phyloP scores from a whole-genome alignment of 1,284 basidiomycete genomes.

The Polyporus tsugae region DNA sequence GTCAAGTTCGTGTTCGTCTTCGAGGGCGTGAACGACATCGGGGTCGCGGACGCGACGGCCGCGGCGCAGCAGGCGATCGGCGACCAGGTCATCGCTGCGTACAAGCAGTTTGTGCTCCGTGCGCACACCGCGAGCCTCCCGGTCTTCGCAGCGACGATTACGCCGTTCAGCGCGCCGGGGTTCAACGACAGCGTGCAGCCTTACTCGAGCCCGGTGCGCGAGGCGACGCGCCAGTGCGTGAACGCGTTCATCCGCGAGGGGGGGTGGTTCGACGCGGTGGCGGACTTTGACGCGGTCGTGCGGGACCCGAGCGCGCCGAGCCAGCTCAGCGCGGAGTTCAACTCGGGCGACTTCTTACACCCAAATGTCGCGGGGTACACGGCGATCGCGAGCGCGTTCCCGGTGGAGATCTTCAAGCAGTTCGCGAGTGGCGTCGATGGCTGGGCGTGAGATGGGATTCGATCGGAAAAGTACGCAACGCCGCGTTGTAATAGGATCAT shows the following conservation, averaged over 20 bases:
- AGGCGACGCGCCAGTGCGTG: conserved; percentile 51
- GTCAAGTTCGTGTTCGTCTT: conserved; percentile 57
- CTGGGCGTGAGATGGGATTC: conserved; percentile 18
- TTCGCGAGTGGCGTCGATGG: conserved; percentile 39
- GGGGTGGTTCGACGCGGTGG: conserved; percentile 53
- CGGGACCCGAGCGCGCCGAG: conserved; percentile 48
- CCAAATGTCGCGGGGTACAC: conserved; percentile 55
- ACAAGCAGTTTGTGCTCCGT: conserved; percentile 53
- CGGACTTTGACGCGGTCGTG: conserved; percentile 56
- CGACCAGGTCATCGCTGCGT: conserved; percentile 52
- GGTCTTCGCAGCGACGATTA: conserved; percentile 59
- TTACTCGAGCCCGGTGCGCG: conserved; percentile 49
- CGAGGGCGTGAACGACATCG: conserved; percentile 63
- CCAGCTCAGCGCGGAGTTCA: conserved; percentile 47
- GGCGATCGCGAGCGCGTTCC: conserved; percentile 51
- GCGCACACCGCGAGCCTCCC: conserved; percentile 52
- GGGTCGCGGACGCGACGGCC: conserved; percentile 45
- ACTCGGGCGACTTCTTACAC: conserved; percentile 58
- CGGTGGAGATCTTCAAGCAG: conserved; percentile 47
- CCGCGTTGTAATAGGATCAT: not conserved
- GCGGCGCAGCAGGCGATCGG: conserved; percentile 48
- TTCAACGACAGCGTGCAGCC: conserved; percentile 45
- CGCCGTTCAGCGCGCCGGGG: conserved; percentile 51
- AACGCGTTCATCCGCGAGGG: conserved; percentile 53
- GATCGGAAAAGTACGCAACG: too few relatives aligned